Base-by-base conservation (phyloP, 2,329 filamentous ascomycete genomes). In the Penicillium sp. region DNA sequence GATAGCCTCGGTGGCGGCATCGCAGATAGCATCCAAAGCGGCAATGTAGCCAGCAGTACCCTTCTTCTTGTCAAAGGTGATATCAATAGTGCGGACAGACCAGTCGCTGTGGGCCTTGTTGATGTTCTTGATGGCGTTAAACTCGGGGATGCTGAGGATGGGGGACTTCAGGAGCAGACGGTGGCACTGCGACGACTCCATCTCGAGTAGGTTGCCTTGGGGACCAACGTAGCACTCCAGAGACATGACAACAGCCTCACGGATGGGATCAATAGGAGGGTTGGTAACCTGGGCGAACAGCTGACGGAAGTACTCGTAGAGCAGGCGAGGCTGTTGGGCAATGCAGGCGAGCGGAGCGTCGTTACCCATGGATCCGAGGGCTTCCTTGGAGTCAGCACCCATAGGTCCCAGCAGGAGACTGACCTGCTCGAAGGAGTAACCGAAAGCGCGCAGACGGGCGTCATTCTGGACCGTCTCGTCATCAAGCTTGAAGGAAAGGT, bases 251-350 rank as follows among this genome's bases (percentile, higher is more conserved):
- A 97, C 95, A 31, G 93, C 94, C 83, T 98, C 94, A 77, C 94
- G 86, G 69, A 98, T 98, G 35, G 94, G 94, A 73, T 98, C 94
- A 72, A 98, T 98, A 14, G 94, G 94, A 67, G 94, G 94, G 78
- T 98, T 98, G 63, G 94, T 98, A 75, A 98, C 94, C 80, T 98
- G 94, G 10, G 94, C 94, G 76, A 98, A 98, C 45, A 98, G 88
- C 81, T 98, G 91, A 63, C 94, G 88, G 88, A 98, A 98, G 81
- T 98, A 98, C 77, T 97, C 94, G 76, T 91, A 96, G 20, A 97
- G 85, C 55, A 96, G 83, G 68, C 93, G 90, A 67, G 94, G 92
- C 63, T 93, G 90, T 66, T 90, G 86, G n/a, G 94, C 90, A 74
- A 98, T 83, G 76, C 92, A 96, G 55, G 94, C 94, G 64, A 98